These are phyloP conservation scores for Babesia divergens DNA, from an alignment of 169 alveolate species.

Conservation along the genomic window DNA sequence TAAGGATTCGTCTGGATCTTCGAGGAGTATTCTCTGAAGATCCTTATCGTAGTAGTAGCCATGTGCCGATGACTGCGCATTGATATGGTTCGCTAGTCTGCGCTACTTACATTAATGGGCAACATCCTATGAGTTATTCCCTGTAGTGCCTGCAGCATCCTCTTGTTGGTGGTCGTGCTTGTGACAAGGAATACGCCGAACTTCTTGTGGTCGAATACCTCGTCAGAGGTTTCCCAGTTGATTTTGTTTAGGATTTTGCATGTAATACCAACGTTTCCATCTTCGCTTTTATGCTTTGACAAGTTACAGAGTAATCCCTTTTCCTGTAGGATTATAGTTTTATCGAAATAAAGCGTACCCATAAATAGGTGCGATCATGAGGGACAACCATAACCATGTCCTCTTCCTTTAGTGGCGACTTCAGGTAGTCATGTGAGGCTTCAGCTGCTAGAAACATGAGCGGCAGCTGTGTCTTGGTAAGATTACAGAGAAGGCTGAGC, in stretches of 20 bases:
- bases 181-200: conserved; percentile 25
- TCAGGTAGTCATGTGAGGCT: conserved; percentile 54
- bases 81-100: not conserved
- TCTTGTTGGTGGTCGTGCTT: conserved; percentile 39
- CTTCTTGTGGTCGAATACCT: not conserved
- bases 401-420: conserved; percentile 68
- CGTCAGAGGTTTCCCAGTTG: conserved; percentile 7
- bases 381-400: conserved; percentile 71
- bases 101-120: conserved; percentile 40
- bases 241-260: conserved; percentile 1
- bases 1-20: not conserved
- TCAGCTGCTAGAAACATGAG: conserved; percentile 56
- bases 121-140: conserved; percentile 63
- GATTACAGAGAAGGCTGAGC: conserved; percentile 55
- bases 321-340: conserved; percentile 1
- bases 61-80: conserved; percentile 1
- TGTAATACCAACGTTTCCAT: not conserved
- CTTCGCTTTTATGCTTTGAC: conserved; percentile 29
- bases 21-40: not conserved
- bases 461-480: conserved; percentile 39
- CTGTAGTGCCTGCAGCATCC: conserved; percentile 73
- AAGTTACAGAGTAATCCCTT: conserved; percentile 26
- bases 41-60: conserved; percentile 6
- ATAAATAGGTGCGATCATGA: conserved; percentile 55
- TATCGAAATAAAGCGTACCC: conserved; percentile 49